phyloP scores from a whole-genome alignment of 306 rosid genomes.

The Hippophae gyantsensis region DNA sequence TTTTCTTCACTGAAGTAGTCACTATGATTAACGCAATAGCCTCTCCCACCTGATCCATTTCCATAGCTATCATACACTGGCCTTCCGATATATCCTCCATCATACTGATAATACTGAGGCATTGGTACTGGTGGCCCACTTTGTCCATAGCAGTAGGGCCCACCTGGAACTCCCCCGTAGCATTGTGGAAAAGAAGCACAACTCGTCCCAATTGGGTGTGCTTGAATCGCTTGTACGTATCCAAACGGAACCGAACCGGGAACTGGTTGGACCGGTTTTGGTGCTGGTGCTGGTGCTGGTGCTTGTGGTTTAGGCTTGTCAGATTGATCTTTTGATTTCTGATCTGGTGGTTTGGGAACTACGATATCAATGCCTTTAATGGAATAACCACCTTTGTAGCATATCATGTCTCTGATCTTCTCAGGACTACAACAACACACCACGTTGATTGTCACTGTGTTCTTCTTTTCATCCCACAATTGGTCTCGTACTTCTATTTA shows the following conservation, averaged over 20 bases:
- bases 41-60: no score
- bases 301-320: neutral
- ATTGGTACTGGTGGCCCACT: conserved; percentile 9
- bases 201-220: no score
- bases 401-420: conserved; percentile 51
- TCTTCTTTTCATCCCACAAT: conserved; percentile 44
- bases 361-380: conserved; percentile 59
- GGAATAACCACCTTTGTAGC: conserved; percentile 44
- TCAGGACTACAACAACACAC: conserved; percentile 63
- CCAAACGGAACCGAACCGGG: no score
- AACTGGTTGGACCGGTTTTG: no score
- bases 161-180: conserved; percentile 8
- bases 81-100: conserved; percentile 16
- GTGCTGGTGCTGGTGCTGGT: neutral
- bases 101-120: neutral
- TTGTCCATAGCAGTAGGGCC: conserved; percentile 11
- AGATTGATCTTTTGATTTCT: neutral
- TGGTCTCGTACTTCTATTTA: conserved; percentile 70
- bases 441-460: conserved; percentile 51
- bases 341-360: conserved; percentile 26
- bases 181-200: no score
- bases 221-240: no score
- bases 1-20: conserved; percentile 49
- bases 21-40: conserved; percentile 18
- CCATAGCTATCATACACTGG: conserved; percentile 23